A percentile compares a stretch with the other conserved stretches of the same genome.
Evolutionary conservation across 768 basidiomycete species (phyloP).

Genomic region (Termitomyces eurrhizus): DNA sequence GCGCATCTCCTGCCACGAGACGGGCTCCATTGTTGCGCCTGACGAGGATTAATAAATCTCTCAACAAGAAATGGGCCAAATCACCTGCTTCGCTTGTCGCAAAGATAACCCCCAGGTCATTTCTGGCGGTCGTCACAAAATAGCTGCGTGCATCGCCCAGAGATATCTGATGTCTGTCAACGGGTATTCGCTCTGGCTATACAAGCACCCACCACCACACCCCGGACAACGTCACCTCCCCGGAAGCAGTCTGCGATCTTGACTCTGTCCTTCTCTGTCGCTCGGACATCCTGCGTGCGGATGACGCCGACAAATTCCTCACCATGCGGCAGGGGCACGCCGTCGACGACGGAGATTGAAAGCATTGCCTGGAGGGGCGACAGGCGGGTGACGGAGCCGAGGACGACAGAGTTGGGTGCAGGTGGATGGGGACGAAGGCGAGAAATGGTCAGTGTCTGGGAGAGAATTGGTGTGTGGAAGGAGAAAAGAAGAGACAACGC

Average conservation of each 20-base stretch:
- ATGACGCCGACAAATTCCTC: slow-evolving; percentile 92
- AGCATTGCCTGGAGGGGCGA: slow-evolving; percentile 81
- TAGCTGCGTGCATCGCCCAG: slow-evolving; percentile 90
- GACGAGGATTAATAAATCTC: background rate
- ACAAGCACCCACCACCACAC: slow-evolving; percentile 63
- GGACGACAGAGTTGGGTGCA: slow-evolving; percentile 66
- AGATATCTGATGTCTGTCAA: slow-evolving; percentile 58
- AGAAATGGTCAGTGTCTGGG: slow-evolving; percentile 58
- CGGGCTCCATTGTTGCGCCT: slow-evolving; percentile 82
- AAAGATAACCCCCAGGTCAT: slow-evolving; percentile 89
- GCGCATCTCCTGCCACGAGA: slow-evolving; percentile 91
- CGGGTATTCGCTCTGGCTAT: background rate
- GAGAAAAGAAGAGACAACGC: slow-evolving; percentile 34
- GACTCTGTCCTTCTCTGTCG: slow-evolving; percentile 86
- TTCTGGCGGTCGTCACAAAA: slow-evolving; percentile 86
- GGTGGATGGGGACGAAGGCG: slow-evolving; percentile 73
- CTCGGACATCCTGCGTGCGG: slow-evolving; percentile 82
- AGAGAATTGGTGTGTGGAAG: slow-evolving; percentile 18
- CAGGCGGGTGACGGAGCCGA: slow-evolving; percentile 79
- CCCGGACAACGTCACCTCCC: slow-evolving; percentile 87
- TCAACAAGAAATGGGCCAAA: slow-evolving; percentile 9
- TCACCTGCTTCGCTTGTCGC: slow-evolving; percentile 84
- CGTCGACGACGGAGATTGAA: slow-evolving; percentile 85
- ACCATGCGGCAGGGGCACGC: slow-evolving; percentile 71
- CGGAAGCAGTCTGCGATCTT: slow-evolving; percentile 90